Evolutionary conservation across 805 yeast species (phyloP).

Genomic region (Zygosaccharomyces rouxii): DNA sequence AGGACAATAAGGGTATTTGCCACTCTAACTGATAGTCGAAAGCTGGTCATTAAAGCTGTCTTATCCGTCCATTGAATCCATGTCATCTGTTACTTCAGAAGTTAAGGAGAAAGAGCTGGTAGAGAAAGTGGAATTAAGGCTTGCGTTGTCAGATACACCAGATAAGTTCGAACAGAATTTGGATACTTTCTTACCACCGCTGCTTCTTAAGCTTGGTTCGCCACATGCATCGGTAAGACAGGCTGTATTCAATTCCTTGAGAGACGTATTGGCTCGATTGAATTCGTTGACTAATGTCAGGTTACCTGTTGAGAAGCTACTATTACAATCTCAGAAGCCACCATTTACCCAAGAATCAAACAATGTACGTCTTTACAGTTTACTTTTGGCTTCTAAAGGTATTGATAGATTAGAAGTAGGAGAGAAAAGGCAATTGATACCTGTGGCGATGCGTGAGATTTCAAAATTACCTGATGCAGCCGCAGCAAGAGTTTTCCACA

Average conservation of each 20-base stretch:
- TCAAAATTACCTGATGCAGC: constrained; percentile 35
- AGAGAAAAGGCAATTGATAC: constrained; percentile 40
- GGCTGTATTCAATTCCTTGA: constrained; percentile 62
- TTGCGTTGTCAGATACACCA: constrained; percentile 71
- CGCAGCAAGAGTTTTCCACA: constrained; percentile 57
- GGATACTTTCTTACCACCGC: constrained; percentile 64
- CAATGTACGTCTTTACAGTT: constrained; percentile 55
- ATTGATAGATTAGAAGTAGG: constrained; percentile 48
- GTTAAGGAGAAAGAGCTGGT: constrained; percentile 56
- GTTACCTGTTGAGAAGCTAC: constrained; percentile 59
- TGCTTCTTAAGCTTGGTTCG: constrained; percentile 74
- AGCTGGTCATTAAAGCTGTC: background rate
- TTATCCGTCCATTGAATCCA: background rate
- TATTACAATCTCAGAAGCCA: constrained; percentile 61
- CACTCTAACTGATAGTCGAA: background rate
- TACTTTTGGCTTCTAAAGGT: constrained; percentile 65
- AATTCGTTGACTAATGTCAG: constrained; percentile 50
- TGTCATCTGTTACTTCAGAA: constrained; percentile 11
- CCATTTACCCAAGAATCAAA: constrained; percentile 45
- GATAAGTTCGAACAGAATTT: constrained; percentile 59
- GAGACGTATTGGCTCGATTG: constrained; percentile 63
- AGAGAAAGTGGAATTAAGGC: constrained; percentile 73
- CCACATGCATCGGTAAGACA: constrained; percentile 59
- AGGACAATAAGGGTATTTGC: background rate
- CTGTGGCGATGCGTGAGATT: constrained; percentile 46